Evolutionary conservation across 371 early-diverging fungal species (phyloP), one percentile per base, ranked within the genome.

Genomic region (Syncephalastrum contaminatum): DNA sequence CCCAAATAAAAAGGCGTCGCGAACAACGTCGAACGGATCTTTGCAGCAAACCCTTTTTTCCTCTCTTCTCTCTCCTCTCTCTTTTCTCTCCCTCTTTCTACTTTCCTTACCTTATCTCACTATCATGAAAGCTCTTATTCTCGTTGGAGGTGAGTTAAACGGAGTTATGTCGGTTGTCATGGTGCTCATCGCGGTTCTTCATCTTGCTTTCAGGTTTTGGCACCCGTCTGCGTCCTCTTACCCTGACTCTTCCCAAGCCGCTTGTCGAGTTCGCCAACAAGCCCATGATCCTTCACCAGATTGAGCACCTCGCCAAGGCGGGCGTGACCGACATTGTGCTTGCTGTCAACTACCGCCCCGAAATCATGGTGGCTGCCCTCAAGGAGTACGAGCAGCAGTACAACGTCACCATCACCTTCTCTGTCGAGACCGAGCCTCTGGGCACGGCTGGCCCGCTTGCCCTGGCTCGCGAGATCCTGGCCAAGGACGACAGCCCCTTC

Each of bases 231-330:
- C 86, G 99, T 51, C 99, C 99, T 51, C 87, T 99, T 48, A 99
- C 99, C 21, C 84, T 99, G 53, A 94, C 99, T 46, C 75, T 92
- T 53, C 99, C 99, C 56, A 99, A 99, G 81, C 99, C 99, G 41
- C 83, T 99, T 56, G 97, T 99, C 21, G 96, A 97, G 69, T 99
- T 99, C 78, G 95, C 93, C 47, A 99, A 99, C 85, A 93, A 89
- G 75, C 99, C 99, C 48, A 99, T 99, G 92, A 94, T 99, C 69
- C 84, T 96, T 54, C 99, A 99, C 78, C 99, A 99, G 75, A 99
- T 99, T 66, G 96, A 97, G 75, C 93, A 91, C 15, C 82, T 99
- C n/a, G 95, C 90, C 54, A 87, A 95, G 89, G 95, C 91, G 59
- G 99, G 99, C 54, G 97, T 99, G 43, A 93, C 86, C 27, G 98